phyloP scores from a whole-genome alignment of 1,284 basidiomycete species.

The Tilletia caries region DNA sequence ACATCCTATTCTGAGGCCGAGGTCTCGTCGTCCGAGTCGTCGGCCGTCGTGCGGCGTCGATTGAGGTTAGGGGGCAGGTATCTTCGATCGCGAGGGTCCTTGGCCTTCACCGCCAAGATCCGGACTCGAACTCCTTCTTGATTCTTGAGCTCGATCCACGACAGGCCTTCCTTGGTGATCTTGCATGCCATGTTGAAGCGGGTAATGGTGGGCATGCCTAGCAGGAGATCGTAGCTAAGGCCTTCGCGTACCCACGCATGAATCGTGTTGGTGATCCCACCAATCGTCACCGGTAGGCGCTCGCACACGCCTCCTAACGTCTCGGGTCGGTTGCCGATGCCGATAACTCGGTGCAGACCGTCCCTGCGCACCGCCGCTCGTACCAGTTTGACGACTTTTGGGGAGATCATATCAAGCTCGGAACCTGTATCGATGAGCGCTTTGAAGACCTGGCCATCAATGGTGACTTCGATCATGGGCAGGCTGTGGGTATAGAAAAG shows the following conservation, averaged over 20 bases:
- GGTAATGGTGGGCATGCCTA: not conserved
- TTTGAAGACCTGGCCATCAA: not conserved
- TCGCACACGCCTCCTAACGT: not conserved
- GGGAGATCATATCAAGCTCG: not conserved
- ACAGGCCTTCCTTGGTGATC: not conserved
- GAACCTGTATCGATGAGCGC: not conserved
- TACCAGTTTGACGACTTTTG: not conserved
- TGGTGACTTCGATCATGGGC: not conserved
- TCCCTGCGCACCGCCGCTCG: not conserved
- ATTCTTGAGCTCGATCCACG: not conserved
- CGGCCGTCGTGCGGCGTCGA: too few relatives aligned
- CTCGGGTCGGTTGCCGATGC: not conserved
- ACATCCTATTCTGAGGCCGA: too few relatives aligned
- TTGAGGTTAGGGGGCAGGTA: too few relatives aligned
- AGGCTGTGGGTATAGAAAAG: not conserved
- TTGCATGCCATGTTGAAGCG: not conserved
- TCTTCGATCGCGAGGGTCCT: not conserved
- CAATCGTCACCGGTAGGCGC: not conserved
- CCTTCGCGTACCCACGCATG: not conserved
- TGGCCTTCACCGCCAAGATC: not conserved
- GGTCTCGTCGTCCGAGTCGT: too few relatives aligned
- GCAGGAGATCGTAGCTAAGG: not conserved
- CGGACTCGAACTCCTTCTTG: not conserved
- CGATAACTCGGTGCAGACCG: not conserved
- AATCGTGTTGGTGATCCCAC: not conserved